Conservation (phyloP, 352 stramenopile genomes). For the Phytophthora pini region DNA sequence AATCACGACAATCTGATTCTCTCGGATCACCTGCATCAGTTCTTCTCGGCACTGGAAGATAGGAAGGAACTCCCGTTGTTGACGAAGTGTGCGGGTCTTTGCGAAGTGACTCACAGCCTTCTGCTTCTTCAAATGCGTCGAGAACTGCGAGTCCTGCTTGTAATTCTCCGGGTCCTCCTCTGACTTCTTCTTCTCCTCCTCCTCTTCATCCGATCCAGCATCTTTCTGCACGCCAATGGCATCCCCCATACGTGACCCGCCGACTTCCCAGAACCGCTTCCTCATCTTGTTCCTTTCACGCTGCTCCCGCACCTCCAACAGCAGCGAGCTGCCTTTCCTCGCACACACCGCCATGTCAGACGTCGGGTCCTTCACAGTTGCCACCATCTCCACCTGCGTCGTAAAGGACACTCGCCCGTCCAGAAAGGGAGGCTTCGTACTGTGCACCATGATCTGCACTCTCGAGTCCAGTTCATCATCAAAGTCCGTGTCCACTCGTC, state of each 20-base stretch:
- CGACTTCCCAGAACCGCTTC: slow-evolving; percentile 99
- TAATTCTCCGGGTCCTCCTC: slow-evolving; percentile 88
- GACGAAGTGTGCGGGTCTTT: slow-evolving; percentile 94
- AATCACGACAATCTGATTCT: slow-evolving; percentile 99
- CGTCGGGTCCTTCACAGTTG: slow-evolving; percentile 96
- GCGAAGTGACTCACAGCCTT: slow-evolving; percentile 95
- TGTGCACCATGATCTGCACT: slow-evolving; percentile 98
- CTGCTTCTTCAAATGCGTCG: slow-evolving; percentile 93
- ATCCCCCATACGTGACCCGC: slow-evolving; percentile 97
- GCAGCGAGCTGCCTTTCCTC: slow-evolving; percentile 91
- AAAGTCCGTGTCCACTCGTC: slow-evolving; percentile 82
- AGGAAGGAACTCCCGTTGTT: slow-evolving; percentile 97
- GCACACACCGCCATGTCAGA: slow-evolving; percentile 96
- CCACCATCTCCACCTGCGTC: slow-evolving; percentile 95
- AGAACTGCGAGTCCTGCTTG: slow-evolving; percentile 95
- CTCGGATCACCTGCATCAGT: slow-evolving; percentile 96
- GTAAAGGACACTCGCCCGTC: slow-evolving; percentile 95
- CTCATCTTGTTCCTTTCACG: slow-evolving; percentile 93
- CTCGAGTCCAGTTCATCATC: slow-evolving; percentile 95
- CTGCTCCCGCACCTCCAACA: slow-evolving; percentile 82
- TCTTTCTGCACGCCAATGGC: slow-evolving; percentile 92
- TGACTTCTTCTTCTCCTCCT: slow-evolving; percentile 51
- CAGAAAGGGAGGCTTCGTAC: slow-evolving; percentile 98
- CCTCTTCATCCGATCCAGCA: slow-evolving; percentile 62
- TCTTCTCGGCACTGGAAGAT: slow-evolving; percentile 96